Conservation (phyloP, 169 alveolate species). For the Babesia bigemina region DNA sequence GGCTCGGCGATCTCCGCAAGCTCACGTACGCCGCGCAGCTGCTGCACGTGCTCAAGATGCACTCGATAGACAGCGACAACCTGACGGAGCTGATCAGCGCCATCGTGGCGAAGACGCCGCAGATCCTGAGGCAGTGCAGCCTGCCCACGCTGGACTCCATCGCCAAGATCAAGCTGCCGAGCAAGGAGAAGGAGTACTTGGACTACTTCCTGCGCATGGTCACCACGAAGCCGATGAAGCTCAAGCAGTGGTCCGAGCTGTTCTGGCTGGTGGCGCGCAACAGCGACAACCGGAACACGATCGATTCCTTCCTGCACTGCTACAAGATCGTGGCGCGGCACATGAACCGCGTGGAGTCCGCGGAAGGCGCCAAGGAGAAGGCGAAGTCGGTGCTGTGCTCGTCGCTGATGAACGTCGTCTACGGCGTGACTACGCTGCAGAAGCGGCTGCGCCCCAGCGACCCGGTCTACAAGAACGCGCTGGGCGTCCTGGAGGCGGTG, state of each 20-base stretch:
- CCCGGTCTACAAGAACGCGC: constrained; percentile 6
- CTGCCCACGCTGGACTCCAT: constrained; percentile 21
- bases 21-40: constrained; percentile 32
- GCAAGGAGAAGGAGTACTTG: not conserved
- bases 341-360: not conserved
- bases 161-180: constrained; percentile 21
- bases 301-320: constrained; percentile 22
- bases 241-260: constrained; percentile 25
- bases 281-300: constrained; percentile 30
- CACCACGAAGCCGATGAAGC: not conserved
- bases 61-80: constrained; percentile 44
- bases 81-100: constrained; percentile 12
- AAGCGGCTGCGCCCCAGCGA: constrained; percentile 12
- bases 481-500: constrained; percentile 12
- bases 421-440: constrained; percentile 15
- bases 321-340: constrained; percentile 4
- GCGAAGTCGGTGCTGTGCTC: not conserved
- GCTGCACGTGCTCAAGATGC: constrained; percentile 28
- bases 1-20: constrained; percentile 12
- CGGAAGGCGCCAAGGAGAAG: not conserved
- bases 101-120: constrained; percentile 31
- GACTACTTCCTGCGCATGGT: constrained; percentile 7
- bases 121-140: constrained; percentile 18
- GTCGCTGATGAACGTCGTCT: constrained; percentile 9
- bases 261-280: constrained; percentile 26